phyloP scores from a whole-genome alignment of 2,329 filamentous ascomycete genomes.

The Fusarium cyanostomum region DNA sequence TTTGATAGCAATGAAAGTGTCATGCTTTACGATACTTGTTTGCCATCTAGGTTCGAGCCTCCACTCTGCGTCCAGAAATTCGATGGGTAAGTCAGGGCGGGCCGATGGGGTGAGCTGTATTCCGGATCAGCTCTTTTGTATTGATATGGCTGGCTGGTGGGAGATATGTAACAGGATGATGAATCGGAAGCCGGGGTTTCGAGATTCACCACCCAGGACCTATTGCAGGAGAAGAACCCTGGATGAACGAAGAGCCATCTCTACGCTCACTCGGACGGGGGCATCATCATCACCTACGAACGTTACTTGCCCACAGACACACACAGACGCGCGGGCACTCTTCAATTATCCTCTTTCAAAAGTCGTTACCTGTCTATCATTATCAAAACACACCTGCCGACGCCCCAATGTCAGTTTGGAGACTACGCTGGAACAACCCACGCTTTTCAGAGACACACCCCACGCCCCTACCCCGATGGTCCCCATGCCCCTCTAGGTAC shows the following conservation, averaged over 20 bases:
- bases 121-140: constrained; percentile 11
- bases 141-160: constrained; percentile 12
- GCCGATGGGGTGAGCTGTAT: constrained; percentile 20
- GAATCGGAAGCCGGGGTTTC: constrained; percentile 7
- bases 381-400: constrained; percentile 21
- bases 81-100: constrained; percentile 15
- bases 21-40: constrained; percentile 1
- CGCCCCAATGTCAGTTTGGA: constrained; percentile 27
- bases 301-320: constrained; percentile 11
- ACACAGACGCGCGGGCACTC: constrained; percentile 9
- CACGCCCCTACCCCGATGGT: constrained; percentile 28
- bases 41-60: constrained; percentile 17
- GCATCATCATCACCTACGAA: constrained; percentile 4
- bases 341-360: constrained; percentile 7
- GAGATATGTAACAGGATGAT: constrained; percentile 28
- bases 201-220: constrained; percentile 1
- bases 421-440: constrained; percentile 30
- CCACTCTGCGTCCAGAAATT: constrained; percentile 9
- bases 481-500: constrained; percentile 23
- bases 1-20: constrained; percentile 5
- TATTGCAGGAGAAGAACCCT: background rate
- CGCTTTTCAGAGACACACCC: constrained; percentile 35
- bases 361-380: constrained; percentile 17
- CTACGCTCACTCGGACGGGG: background rate
- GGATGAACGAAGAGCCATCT: background rate